Evolutionary conservation across 306 rosid species (phyloP).

Genomic region (Ceratonia siliqua): DNA sequence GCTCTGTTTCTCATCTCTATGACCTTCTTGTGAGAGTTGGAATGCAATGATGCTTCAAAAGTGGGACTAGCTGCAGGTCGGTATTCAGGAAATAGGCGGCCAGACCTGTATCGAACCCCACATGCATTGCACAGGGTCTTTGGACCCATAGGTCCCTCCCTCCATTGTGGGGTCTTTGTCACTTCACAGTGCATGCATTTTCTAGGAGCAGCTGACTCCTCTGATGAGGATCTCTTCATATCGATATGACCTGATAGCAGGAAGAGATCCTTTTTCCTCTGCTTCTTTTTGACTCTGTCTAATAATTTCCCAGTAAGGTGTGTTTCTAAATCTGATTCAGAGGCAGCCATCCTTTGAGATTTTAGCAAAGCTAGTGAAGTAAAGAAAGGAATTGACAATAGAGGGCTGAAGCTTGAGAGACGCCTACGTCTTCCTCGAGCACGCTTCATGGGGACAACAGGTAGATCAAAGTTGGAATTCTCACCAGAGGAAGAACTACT

Average conservation of each 20-base stretch:
- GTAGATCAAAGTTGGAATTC: slow-evolving; percentile 43
- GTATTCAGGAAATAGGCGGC: slow-evolving; percentile 84
- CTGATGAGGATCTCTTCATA: slow-evolving; percentile 32
- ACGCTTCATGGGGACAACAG: slow-evolving; percentile 49
- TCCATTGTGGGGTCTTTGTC: slow-evolving; percentile 84
- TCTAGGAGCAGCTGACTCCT: slow-evolving; percentile 32
- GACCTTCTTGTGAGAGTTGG: slow-evolving; percentile 84
- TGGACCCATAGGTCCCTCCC: slow-evolving; percentile 90
- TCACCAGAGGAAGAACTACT: slow-evolving; percentile 61
- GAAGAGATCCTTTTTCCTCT: slow-evolving; percentile 44
- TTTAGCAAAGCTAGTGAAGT: slow-evolving; percentile 26
- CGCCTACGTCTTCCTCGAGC: slow-evolving; percentile 66
- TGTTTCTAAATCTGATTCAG: slow-evolving; percentile 40
- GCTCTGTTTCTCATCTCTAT: slow-evolving; percentile 67
- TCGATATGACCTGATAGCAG: slow-evolving; percentile 38
- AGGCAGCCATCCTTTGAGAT: slow-evolving; percentile 24
- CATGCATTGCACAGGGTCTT: slow-evolving; percentile 92
- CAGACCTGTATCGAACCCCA: slow-evolving; percentile 87
- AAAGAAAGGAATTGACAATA: slow-evolving; percentile 36
- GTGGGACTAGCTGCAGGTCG: slow-evolving; percentile 88
- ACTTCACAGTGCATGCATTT: slow-evolving; percentile 77
- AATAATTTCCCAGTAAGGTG: slow-evolving; percentile 28
- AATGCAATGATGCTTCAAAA: slow-evolving; percentile 62
- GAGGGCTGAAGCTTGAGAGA: slow-evolving; percentile 39
- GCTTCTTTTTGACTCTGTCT: slow-evolving; percentile 37